Conservation (phyloP, 495 filamentous ascomycete species). For the Neurospora sp. region DNA sequence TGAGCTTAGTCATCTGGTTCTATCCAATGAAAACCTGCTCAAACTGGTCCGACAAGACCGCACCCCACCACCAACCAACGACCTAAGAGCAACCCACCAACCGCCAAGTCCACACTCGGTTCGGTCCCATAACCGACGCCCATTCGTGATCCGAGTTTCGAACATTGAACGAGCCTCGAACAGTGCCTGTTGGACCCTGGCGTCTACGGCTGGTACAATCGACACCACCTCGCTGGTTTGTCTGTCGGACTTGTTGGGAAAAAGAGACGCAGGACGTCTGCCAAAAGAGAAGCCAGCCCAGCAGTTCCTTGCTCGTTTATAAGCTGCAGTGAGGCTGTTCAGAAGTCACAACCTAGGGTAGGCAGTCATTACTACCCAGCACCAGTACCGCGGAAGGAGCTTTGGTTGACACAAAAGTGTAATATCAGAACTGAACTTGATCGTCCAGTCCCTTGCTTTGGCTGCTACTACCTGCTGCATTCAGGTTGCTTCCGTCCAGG, state of each 20-base stretch:
- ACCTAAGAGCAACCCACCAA: slow-evolving; percentile 9
- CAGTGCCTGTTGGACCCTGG: not conserved
- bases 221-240: not conserved
- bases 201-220: not conserved
- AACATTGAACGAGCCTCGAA: not conserved
- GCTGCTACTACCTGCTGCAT: not conserved
- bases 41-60: slow-evolving; percentile 23
- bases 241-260: not conserved
- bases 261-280: not conserved
- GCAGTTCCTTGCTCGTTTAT: not conserved
- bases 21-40: slow-evolving; percentile 47
- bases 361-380: not conserved
- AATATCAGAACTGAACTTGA: not conserved
- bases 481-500: not conserved
- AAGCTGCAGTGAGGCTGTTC: not conserved
- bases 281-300: not conserved
- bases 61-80: slow-evolving; percentile 21
- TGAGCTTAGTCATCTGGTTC: slow-evolving; percentile 3
- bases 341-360: not conserved
- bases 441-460: not conserved
- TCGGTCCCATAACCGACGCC: not conserved
- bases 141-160: not conserved
- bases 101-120: not conserved
- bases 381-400: not conserved
- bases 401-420: not conserved